phyloP scores from a whole-genome alignment of 495 filamentous ascomycete genomes.

The Hapsidospora chrysogenum region DNA sequence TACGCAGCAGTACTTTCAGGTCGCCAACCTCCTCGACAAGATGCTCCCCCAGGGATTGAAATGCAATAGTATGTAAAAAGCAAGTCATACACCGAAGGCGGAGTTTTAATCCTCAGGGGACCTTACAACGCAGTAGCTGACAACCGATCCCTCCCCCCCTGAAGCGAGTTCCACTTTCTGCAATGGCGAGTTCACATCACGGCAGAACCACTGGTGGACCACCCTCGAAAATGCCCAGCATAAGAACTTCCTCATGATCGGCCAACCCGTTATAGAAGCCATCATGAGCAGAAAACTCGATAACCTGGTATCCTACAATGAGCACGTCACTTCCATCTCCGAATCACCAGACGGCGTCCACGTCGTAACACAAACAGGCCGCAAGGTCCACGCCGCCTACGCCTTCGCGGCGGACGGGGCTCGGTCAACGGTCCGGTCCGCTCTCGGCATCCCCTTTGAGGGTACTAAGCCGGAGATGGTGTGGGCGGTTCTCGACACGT shows the following conservation, averaged over 20 bases:
- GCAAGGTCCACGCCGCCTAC: conserved; percentile 7
- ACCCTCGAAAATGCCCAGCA: conserved; percentile 8
- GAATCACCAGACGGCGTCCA: conserved; percentile 6
- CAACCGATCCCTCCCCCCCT: no score
- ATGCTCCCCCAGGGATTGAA: conserved; percentile 9
- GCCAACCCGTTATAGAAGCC: conserved; percentile 9
- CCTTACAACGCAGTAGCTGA: no score
- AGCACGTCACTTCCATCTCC: conserved; percentile 5
- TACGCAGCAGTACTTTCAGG: conserved; percentile 11
- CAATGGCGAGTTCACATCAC: conserved; percentile 11
- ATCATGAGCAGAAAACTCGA: conserved; percentile 5
- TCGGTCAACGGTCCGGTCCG: conserved; percentile 7
- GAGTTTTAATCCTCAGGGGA: no score
- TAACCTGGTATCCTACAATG: conserved; percentile 6
- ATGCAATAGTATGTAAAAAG: conserved; percentile 12
- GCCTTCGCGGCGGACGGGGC: conserved; percentile 10
- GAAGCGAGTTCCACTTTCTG: conserved; percentile 12
- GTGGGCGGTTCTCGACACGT: conserved; percentile 12
- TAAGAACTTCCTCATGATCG: conserved; percentile 13
- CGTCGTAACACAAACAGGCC: conserved; percentile 6
- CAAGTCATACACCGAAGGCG: no score
- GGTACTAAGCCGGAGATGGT: conserved; percentile 14
- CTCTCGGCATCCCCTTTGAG: conserved; percentile 7
- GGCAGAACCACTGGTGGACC: conserved; percentile 12
- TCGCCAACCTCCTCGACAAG: conserved; percentile 9